Base-by-base conservation (phyloP, 192 early-diverging fungal species). In the Backusella psychrophila region DNA sequence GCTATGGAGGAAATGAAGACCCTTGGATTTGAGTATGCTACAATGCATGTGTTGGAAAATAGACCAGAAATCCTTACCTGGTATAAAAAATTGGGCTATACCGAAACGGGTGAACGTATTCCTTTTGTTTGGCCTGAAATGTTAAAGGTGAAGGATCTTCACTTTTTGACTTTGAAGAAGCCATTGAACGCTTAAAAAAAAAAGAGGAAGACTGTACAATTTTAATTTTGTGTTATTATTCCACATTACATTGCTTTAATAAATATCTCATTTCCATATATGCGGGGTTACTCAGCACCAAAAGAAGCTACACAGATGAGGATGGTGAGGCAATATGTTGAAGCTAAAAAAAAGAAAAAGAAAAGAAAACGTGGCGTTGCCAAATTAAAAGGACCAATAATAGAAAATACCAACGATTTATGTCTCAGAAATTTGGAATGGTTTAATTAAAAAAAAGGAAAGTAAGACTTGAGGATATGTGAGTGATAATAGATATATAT, bases 21-120 rank as follows among this genome's bases (percentile, higher is more conserved):
- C 5, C 66, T 83, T 67, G 78, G 82, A 5, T 81, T 75, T 42
- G 71, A 75, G 0, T 77, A 81, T n/a, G 83, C 81, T 15, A 34
- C 80, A 0, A 80, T 85, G 11, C 80, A 82, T 72, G 86, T 86
- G 1, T 66, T 87, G 8, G 77, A 80, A 34, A 79, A 83, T 53
- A 77, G 86, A 70, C 31, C 66, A 1, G 86, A 87, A 31, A 71
- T 87, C 23, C 75, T 87, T 12, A 44, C 11, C 1, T 87, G 86
- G 86, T 87, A 87, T 38, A 74, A 81, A 19, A 84, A 81, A 33
- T 72, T 87, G 6, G 86, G 86, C 2, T 87, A 85, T 53, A 39
- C 53, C 12, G 81, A 85, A 31, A 86, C 78, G 39, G 86, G 86
- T 21, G 84, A 85, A 71, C 76, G 75, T 35, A 71, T 80, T 4